A percentile compares a stretch with the other conserved stretches of the same genome.
phyloP scores from a whole-genome alignment of 2,329 filamentous ascomycete species.

The Harringtonia aguacate region DNA sequence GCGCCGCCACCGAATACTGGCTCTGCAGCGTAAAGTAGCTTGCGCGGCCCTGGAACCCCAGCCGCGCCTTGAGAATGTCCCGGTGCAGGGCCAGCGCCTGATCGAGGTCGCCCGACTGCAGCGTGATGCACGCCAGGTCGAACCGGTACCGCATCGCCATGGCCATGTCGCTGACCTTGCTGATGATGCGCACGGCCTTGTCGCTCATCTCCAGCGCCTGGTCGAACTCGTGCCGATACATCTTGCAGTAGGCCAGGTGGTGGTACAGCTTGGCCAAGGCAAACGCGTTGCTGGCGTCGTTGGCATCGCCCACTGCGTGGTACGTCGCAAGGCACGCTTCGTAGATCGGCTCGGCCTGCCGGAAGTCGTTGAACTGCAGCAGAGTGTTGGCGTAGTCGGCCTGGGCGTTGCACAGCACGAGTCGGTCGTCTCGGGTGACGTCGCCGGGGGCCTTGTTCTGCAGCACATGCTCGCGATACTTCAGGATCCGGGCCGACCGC shows the following conservation, averaged over 20 bases:
- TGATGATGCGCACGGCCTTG: slow-evolving; percentile 5
- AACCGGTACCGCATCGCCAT: slow-evolving; percentile 11
- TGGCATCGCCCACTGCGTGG: neutral
- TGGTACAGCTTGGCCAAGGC: slow-evolving; percentile 11
- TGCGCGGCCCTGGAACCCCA: slow-evolving; percentile 10
- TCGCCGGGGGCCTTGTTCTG: neutral
- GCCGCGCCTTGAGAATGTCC: slow-evolving; percentile 9
- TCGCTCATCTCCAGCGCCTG: slow-evolving; percentile 4
- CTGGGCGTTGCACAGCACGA: slow-evolving; percentile 7
- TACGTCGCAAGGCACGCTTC: slow-evolving; percentile 8
- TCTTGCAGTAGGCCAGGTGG: slow-evolving; percentile 11
- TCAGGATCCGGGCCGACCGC: slow-evolving; percentile 6
- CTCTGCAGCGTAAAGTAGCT: slow-evolving; percentile 13
- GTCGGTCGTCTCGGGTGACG: slow-evolving; percentile 1
- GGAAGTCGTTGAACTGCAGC: slow-evolving; percentile 11
- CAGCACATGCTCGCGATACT: slow-evolving; percentile 5
- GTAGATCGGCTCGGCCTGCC: slow-evolving; percentile 9
- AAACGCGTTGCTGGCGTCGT: neutral
- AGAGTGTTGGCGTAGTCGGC: slow-evolving; percentile 13
- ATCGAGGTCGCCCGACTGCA: slow-evolving; percentile 8
- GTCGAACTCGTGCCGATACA: slow-evolving; percentile 8
- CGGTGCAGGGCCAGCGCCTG: slow-evolving; percentile 8
- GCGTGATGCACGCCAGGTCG: slow-evolving; percentile 9
- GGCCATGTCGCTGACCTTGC: slow-evolving; percentile 7
- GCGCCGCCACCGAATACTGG: slow-evolving; percentile 10